These are phyloP conservation scores for Psilocybe sp. DNA, from an alignment of 768 basidiomycete species.

Conservation along the genomic window DNA sequence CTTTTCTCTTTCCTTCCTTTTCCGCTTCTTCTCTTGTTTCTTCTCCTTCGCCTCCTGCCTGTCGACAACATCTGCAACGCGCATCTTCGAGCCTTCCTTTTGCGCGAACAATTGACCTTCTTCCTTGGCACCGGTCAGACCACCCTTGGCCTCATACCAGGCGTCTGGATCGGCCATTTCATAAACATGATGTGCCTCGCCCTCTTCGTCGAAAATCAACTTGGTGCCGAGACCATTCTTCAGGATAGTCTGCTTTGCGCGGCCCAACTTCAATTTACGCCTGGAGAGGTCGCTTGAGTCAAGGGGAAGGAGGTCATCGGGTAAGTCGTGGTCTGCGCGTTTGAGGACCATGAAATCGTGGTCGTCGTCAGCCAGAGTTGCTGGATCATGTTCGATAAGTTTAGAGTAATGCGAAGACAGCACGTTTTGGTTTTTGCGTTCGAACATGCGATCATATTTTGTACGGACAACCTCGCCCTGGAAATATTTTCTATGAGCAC, in stretches of 20 bases:
- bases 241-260: slow-evolving; percentile 68
- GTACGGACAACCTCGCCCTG: slow-evolving; percentile 62
- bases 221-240: slow-evolving; percentile 67
- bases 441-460: slow-evolving; percentile 98
- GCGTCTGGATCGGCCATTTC: slow-evolving; percentile 79
- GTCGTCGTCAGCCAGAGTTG: slow-evolving; percentile 37
- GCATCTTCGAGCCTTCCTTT: slow-evolving; percentile 71
- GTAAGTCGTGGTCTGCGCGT: slow-evolving; percentile 81
- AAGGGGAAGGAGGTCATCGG: slow-evolving; percentile 20
- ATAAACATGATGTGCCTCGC: slow-evolving; percentile 76
- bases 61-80: slow-evolving; percentile 67
- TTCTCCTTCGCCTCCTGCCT: slow-evolving; percentile 84
- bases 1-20: slow-evolving; percentile 77
- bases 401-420: slow-evolving; percentile 88
- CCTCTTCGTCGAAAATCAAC: slow-evolving; percentile 89
- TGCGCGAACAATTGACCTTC: slow-evolving; percentile 71
- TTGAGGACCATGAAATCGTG: slow-evolving; percentile 95
- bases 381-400: slow-evolving; percentile 69
- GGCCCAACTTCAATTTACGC: slow-evolving; percentile 75
- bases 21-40: slow-evolving; percentile 89
- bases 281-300: slow-evolving; percentile 65
- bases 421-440: slow-evolving; percentile 91
- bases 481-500: not conserved
- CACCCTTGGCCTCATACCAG: slow-evolving; percentile 62
- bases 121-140: slow-evolving; percentile 59